phyloP scores from a whole-genome alignment of 805 yeast species.

The Ogataea trehalophila region DNA sequence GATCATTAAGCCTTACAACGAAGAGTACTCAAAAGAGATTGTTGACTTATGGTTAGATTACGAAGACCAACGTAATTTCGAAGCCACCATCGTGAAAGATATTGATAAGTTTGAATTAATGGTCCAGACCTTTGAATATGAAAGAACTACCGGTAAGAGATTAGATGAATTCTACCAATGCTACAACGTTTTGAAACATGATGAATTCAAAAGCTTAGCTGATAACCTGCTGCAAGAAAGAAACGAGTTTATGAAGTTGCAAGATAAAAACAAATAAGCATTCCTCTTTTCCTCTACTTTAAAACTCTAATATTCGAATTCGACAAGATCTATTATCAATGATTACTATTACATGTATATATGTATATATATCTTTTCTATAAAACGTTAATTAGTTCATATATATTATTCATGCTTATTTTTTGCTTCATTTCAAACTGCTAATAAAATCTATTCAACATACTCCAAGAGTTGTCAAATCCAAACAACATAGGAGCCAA shows the following conservation, averaged over 20 bases:
- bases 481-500: constrained; percentile 86
- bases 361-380: too few relatives aligned
- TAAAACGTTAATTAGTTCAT: not conserved
- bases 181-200: constrained; percentile 56
- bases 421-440: not conserved
- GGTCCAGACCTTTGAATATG: constrained; percentile 80
- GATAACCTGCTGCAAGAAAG: constrained; percentile 51
- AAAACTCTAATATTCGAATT: too few relatives aligned
- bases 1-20: constrained; percentile 61
- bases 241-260: constrained; percentile 32
- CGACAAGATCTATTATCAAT: too few relatives aligned
- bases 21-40: constrained; percentile 57
- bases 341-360: too few relatives aligned
- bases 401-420: not conserved
- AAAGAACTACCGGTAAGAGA: constrained; percentile 55
- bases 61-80: constrained; percentile 75
- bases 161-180: constrained; percentile 69
- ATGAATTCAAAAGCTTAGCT: constrained; percentile 66
- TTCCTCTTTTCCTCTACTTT: too few relatives aligned
- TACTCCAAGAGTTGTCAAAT: constrained; percentile 63
- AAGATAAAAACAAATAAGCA: not conserved
- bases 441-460: constrained; percentile 27
- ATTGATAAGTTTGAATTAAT: constrained; percentile 88
- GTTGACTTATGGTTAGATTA: constrained; percentile 80
- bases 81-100: constrained; percentile 89